Evolutionary conservation across 2,329 filamentous ascomycete species (phyloP).

Genomic region (Fusarium chlamydosporum): DNA sequence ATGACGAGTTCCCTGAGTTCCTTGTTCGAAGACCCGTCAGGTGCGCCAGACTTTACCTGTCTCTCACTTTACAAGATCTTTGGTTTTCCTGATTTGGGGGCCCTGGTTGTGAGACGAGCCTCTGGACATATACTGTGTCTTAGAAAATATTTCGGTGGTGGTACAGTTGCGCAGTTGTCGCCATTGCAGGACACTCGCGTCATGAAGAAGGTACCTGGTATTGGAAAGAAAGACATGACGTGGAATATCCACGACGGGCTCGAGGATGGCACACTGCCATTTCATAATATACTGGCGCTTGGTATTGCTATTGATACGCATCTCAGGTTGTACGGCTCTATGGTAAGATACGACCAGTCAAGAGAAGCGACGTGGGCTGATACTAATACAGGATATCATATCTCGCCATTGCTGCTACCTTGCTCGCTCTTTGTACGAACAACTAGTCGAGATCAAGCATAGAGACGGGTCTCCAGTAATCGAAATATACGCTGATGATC

Average conservation of each 20-base stretch:
- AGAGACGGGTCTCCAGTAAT: slow-evolving; percentile 66
- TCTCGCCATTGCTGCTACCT: slow-evolving; percentile 71
- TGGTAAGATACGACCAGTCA: slow-evolving; percentile 53
- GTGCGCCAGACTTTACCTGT: slow-evolving; percentile 72
- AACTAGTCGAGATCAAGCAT: slow-evolving; percentile 65
- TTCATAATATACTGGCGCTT: slow-evolving; percentile 74
- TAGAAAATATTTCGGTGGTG: slow-evolving; percentile 76
- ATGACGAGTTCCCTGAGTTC: slow-evolving; percentile 70
- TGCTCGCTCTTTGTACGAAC: slow-evolving; percentile 63
- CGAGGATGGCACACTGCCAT: slow-evolving; percentile 77
- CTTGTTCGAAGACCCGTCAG: slow-evolving; percentile 64
- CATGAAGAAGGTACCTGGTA: slow-evolving; percentile 58
- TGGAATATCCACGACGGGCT: slow-evolving; percentile 70
- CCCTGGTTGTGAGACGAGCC: slow-evolving; percentile 68
- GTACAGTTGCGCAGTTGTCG: slow-evolving; percentile 72
- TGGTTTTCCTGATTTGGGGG: slow-evolving; percentile 75
- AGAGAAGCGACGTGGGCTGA: neutral
- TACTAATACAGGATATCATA: slow-evolving; percentile 58
- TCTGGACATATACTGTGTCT: slow-evolving; percentile 69
- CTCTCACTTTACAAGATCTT: slow-evolving; percentile 77
- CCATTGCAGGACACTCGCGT: slow-evolving; percentile 46
- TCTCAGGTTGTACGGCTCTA: slow-evolving; percentile 67
- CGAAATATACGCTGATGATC: slow-evolving; percentile 68
- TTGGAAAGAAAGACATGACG: slow-evolving; percentile 54
- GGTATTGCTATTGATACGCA: slow-evolving; percentile 72